Evolutionary conservation across 257 asterid species (phyloP), one percentile per base, ranked within the genome.

Genomic region (Jacaranda copaia): DNA sequence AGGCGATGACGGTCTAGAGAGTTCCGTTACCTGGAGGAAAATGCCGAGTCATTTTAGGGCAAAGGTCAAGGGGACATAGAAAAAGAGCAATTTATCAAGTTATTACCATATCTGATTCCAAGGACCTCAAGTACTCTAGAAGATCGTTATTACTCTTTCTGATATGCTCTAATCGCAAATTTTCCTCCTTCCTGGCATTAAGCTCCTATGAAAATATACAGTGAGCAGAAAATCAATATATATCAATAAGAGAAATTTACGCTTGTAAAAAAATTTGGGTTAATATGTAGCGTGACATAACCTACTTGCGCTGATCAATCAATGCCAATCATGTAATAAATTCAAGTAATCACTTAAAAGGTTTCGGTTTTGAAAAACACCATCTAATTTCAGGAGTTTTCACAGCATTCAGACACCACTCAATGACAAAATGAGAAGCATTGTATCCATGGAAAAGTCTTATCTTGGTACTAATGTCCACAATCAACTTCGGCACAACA

Each of bases 71-170:
- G 25, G 35, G 4, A 49, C 2, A 62, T 43, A 25, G 32, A 25
- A 25, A 25, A 25, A 18, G 7, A 36, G 46, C 3, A 6, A 68
- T 52, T 63, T 59, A 67, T 32, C 9, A 38, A 58, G 43, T 76
- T 66, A 82, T 83, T 92, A 93, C 99, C 97, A 92, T 93, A 53
- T 93, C 88, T 15, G 98, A 84, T 74, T 96, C 97, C 92, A 96
- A 79, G 43, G 98, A 93, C 82, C 98, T 82, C 32, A 96, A 83
- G 82, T 93, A 93, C 82, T 96, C 96, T 32, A 96, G 87, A 70
- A 96, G 86, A 81, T 89, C 87, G 81, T 96, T 96, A 77, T 90
- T 87, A 72, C 92, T 87, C 62, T 77, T 83, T 52, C 78, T 85
- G 66, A 80, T 80, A 78, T 72, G 86, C 90, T 90, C 97, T 85